Conservation (phyloP, 257 asterid species). For the Phtheirospermum japonicum region DNA sequence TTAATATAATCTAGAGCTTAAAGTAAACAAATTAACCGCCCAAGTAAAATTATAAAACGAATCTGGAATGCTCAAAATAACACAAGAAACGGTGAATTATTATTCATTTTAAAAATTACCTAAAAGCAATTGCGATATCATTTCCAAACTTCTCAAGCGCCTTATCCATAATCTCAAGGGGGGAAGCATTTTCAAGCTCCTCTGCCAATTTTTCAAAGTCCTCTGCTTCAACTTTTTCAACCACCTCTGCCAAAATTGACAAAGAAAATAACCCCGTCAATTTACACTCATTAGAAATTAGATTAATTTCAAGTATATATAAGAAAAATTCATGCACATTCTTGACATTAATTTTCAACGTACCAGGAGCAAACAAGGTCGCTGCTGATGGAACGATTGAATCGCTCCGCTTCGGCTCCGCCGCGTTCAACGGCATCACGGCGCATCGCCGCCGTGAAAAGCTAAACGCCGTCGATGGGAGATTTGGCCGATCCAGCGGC, state of each 20-base stretch:
- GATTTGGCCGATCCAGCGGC: conserved; percentile 44
- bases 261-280: conserved; percentile 10
- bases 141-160: conserved; percentile 58
- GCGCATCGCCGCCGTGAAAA: conserved; percentile 36
- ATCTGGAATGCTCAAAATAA: no score
- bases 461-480: conserved; percentile 30
- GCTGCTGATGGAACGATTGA: conserved; percentile 42
- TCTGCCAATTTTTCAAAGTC: conserved; percentile 47
- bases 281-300: conserved; percentile 1
- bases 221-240: conserved; percentile 38
- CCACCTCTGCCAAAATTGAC: conserved; percentile 32
- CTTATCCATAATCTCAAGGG: conserved; percentile 59
- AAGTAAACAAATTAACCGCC: neutral
- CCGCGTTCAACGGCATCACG: conserved; percentile 36
- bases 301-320: neutral
- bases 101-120: conserved; percentile 24
- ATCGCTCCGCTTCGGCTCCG: conserved; percentile 39
- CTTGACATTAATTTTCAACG: neutral
- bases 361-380: conserved; percentile 37
- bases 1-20: neutral
- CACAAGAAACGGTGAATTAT: neutral
- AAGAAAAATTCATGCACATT: neutral
- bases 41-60: no score
- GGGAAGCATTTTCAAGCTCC: conserved; percentile 55
- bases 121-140: conserved; percentile 62